These are phyloP conservation scores for Ganoderma sinense DNA, from an alignment of 1,284 basidiomycete genomes.

Conservation along the genomic window DNA sequence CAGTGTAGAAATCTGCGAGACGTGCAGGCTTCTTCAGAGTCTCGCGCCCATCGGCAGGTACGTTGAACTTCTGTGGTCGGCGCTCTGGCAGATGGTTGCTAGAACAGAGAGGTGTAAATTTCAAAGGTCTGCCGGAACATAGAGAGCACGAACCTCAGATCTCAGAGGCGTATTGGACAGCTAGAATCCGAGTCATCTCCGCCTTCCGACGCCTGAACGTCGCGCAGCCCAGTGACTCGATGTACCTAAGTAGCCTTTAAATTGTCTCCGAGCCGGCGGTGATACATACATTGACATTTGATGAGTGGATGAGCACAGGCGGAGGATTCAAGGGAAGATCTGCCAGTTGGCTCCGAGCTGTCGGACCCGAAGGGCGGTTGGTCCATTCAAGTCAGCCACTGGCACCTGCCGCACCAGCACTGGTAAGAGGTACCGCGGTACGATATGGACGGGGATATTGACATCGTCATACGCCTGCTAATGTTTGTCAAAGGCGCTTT, in stretches of 20 bases:
- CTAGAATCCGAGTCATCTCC: neutral
- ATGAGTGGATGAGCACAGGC: neutral
- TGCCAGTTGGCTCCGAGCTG: neutral
- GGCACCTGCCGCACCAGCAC: no score
- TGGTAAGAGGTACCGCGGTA: no score
- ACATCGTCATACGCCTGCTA: no score
- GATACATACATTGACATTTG: neutral
- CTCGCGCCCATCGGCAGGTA: neutral
- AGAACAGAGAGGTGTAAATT: neutral
- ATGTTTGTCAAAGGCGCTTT: no score
- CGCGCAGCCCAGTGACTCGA: neutral
- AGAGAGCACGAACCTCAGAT: neutral
- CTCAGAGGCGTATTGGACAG: neutral
- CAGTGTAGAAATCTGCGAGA: neutral
- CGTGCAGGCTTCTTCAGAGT: neutral
- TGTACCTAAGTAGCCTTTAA: neutral
- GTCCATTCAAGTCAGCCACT: neutral
- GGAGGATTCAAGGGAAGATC: neutral
- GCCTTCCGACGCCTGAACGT: neutral
- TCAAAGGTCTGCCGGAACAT: neutral
- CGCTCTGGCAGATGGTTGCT: neutral
- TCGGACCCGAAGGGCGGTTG: neutral
- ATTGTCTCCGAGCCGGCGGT: neutral
- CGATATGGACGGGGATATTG: no score
- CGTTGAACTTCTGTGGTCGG: neutral